Conservation (phyloP, 805 yeast genomes). For the Nakazawaea wyomingensis region DNA sequence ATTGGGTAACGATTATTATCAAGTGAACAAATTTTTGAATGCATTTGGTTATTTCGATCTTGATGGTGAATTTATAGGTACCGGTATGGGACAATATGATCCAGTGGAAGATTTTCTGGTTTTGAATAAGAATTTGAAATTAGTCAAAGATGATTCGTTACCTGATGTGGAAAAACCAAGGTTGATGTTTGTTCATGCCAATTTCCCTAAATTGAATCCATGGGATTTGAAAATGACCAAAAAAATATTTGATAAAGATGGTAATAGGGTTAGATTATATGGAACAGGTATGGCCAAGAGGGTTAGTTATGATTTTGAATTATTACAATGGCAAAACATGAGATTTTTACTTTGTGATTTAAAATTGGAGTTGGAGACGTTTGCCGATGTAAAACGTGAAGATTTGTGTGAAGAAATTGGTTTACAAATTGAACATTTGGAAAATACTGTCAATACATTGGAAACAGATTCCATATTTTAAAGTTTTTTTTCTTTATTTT, state of each 20-base stretch:
- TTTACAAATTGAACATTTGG: constrained; percentile 40
- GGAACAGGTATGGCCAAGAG: constrained; percentile 50
- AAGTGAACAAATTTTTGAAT: constrained; percentile 49
- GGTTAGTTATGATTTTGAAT: constrained; percentile 53
- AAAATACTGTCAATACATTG: constrained; percentile 11
- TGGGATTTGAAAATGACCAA: constrained; percentile 41
- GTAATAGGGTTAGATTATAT: constrained; percentile 48
- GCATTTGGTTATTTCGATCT: constrained; percentile 48
- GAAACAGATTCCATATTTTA: constrained; percentile 11
- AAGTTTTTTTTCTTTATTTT: neutral
- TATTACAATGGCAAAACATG: constrained; percentile 57
- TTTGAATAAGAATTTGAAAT: constrained; percentile 21
- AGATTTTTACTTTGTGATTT: constrained; percentile 47
- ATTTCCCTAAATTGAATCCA: constrained; percentile 64
- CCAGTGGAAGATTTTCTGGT: constrained; percentile 54
- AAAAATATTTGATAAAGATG: constrained; percentile 35
- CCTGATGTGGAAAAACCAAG: constrained; percentile 22
- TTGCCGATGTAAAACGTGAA: constrained; percentile 32
- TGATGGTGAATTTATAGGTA: constrained; percentile 47
- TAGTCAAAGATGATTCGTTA: constrained; percentile 6
- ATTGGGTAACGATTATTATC: constrained; percentile 51
- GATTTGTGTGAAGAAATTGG: constrained; percentile 47
- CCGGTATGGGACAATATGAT: constrained; percentile 74
- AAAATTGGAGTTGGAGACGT: constrained; percentile 38
- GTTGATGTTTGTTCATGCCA: constrained; percentile 56